Percentiles rank a stretch among this genome's conserved stretches.
phyloP scores from a whole-genome alignment of 257 asterid species.

The Solanum microdontum region DNA sequence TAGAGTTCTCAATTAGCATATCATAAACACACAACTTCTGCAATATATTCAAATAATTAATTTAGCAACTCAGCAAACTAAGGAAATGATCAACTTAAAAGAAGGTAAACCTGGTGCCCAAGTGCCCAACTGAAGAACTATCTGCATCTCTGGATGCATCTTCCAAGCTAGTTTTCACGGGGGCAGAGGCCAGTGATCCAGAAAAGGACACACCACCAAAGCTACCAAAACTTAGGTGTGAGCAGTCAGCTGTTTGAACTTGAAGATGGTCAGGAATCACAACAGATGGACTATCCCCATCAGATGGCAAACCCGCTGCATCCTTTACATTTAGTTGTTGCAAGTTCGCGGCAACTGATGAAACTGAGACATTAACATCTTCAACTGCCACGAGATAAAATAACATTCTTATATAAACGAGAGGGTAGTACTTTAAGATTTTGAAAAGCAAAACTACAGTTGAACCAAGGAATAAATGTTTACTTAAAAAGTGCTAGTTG shows the following conservation, averaged over 20 bases:
- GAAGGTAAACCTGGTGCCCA: constrained; percentile 41
- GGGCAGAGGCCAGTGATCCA: constrained; percentile 34
- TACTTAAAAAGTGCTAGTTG: not conserved
- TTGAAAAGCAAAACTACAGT: not conserved
- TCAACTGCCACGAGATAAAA: constrained; percentile 40
- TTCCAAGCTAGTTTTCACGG: constrained; percentile 35
- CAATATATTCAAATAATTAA: not conserved
- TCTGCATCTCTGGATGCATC: constrained; percentile 33
- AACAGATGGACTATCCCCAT: constrained; percentile 44
- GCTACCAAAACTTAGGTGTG: constrained; percentile 92
- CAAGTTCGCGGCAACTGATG: constrained; percentile 44
- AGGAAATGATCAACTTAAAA: not conserved
- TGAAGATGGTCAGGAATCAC: constrained; percentile 80
- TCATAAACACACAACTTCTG: not conserved
- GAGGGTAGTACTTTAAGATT: not conserved
- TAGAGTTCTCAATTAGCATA: not conserved
- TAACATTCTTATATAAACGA: not conserved
- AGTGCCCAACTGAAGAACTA: constrained; percentile 35
- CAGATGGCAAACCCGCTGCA: constrained; percentile 28
- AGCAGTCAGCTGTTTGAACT: constrained; percentile 63
- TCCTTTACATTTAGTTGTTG: constrained; percentile 48
- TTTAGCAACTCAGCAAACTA: not conserved
- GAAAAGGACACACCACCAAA: constrained; percentile 41
- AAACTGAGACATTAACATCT: constrained; percentile 30
- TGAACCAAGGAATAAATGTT: not conserved